A percentile compares a stretch with the other conserved stretches of the same genome.
These are phyloP conservation scores for Aphanomyces invadans DNA, from an alignment of 352 stramenopile species.

Conservation along the genomic window DNA sequence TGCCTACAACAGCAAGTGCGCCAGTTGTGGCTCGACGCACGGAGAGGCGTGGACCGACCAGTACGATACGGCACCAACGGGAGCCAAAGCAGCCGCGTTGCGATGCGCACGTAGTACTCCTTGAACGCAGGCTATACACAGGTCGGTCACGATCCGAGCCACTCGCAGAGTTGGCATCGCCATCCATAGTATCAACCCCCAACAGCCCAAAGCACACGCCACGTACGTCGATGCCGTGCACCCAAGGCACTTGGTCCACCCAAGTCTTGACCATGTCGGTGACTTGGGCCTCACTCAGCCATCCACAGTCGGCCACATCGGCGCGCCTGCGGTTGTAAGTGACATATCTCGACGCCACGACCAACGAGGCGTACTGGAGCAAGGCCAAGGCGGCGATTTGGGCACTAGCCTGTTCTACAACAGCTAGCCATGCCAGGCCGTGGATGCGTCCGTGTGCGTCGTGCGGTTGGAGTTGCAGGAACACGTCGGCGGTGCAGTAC, in stretches of 20 bases:
- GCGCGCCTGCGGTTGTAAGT: neutral
- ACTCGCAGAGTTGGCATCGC: too few species aligned
- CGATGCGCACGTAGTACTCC: constrained; percentile 4
- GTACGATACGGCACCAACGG: constrained; percentile 10
- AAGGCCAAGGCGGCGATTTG: constrained; percentile 2
- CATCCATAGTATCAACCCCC: too few species aligned
- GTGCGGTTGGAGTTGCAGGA: constrained; percentile 12
- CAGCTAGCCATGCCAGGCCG: constrained; percentile 10
- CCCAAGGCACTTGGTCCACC: constrained; percentile 4
- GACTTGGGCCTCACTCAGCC: neutral
- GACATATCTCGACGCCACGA: neutral
- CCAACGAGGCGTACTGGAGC: constrained; percentile 6
- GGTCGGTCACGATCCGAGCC: too few species aligned
- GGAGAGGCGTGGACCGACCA: neutral
- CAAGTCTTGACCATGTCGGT: constrained; percentile 1
- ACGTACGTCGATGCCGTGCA: constrained; percentile 4
- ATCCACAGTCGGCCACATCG: neutral
- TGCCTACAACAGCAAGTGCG: constrained; percentile 5
- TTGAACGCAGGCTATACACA: neutral
- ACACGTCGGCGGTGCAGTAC: constrained; percentile 13
- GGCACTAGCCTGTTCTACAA: neutral
- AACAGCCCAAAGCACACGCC: too few species aligned
- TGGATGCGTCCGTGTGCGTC: constrained; percentile 15
- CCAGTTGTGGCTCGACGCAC: neutral
- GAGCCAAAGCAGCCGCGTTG: constrained; percentile 2